These are phyloP conservation scores for Fusarium sororula DNA, from an alignment of 2,329 filamentous ascomycete genomes.

Conservation along the genomic window DNA sequence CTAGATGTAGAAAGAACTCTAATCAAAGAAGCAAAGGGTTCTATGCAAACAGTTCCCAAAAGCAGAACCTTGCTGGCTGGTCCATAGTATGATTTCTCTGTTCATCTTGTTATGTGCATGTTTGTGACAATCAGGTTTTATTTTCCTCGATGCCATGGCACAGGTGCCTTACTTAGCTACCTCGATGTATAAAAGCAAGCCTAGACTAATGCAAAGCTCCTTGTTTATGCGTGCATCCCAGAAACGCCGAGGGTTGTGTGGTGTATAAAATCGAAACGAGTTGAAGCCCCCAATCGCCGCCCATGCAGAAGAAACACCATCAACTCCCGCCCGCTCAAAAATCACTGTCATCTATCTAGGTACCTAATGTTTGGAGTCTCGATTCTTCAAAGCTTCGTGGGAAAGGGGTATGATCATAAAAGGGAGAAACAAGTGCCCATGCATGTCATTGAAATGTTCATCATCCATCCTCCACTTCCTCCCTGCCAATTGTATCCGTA, in stretches of 20 bases:
- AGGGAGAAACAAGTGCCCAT: slow-evolving; percentile 11
- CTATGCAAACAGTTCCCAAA: slow-evolving; percentile 5
- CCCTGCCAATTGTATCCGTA: neutral
- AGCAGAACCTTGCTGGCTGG: neutral
- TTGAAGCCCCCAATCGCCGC: slow-evolving; percentile 17
- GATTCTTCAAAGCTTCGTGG: slow-evolving; percentile 9
- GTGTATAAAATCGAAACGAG: slow-evolving; percentile 15
- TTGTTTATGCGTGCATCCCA: slow-evolving; percentile 7
- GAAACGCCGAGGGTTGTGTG: slow-evolving; percentile 17
- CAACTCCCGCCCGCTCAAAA: slow-evolving; percentile 26
- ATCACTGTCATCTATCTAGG: neutral
- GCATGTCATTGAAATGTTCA: slow-evolving; percentile 30
- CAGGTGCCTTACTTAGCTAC: neutral
- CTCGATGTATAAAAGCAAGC: slow-evolving; percentile 5
- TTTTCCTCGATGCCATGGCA: neutral
- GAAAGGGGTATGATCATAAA: slow-evolving; percentile 22
- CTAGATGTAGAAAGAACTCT: slow-evolving; percentile 2
- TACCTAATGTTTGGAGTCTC: slow-evolving; percentile 10
- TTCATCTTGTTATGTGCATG: slow-evolving; percentile 24
- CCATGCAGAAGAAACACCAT: slow-evolving; percentile 33
- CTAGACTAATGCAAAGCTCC: slow-evolving; percentile 16
- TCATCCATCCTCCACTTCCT: slow-evolving; percentile 15
- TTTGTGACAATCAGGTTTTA: slow-evolving; percentile 1
- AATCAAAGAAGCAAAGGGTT: slow-evolving; percentile 1
- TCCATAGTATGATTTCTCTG: neutral